Evolutionary conservation across 1,284 basidiomycete genomes (phyloP), one percentile per base, ranked within the genome.

Genomic region (Mrakiaceae sp.): DNA sequence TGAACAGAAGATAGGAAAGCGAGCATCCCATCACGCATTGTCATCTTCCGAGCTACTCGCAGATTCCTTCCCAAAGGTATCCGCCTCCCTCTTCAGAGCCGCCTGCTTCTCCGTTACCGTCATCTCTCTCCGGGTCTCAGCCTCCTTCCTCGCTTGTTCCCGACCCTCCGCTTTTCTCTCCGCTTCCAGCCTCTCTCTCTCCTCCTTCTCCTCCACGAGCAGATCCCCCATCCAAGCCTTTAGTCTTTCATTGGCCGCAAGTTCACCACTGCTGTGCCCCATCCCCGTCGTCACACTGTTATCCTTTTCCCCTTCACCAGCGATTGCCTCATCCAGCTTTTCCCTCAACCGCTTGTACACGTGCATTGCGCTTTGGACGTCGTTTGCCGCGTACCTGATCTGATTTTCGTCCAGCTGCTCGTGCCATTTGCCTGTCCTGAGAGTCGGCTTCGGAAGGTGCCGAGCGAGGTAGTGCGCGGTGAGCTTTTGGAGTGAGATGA

Each of bases 401-500:
- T 55, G 53, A 2, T 12, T 4, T 4, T 42, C 39, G 3, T 27
- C 43, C 39, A 55, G 10, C 39, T 27, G 53, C 39, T 55, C 56
- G 12, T 47, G 43, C 64, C 64, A 65, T 47, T 65, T 54, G 16
- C 59, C 54, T 2, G 59, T 62, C 43, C 64, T 59, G n/a, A 61
- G 53, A 4, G 54, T 44, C 3, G 59, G 59, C 54, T 65, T 65
- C 49, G 59, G 59, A 12, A 65, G 64, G 47, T 65, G 55, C 5
- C 59, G 59, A 10, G 14, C 10, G 40, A 65, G 48, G 54, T 57
- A 61, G 14, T 56, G 39, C 6, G 44, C 42, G 8, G 63, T 60
- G 10, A 60, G 49, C 12, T 55, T 64, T 14, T 44, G 39, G 49
- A 64, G 58, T 39, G 63, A 64, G 8, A 64, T 58, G 39, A 64